A percentile compares a stretch with the other conserved stretches of the same genome.
Evolutionary conservation across 495 filamentous ascomycete species (phyloP).

Genomic region (Aspergillus olivimuriae): DNA sequence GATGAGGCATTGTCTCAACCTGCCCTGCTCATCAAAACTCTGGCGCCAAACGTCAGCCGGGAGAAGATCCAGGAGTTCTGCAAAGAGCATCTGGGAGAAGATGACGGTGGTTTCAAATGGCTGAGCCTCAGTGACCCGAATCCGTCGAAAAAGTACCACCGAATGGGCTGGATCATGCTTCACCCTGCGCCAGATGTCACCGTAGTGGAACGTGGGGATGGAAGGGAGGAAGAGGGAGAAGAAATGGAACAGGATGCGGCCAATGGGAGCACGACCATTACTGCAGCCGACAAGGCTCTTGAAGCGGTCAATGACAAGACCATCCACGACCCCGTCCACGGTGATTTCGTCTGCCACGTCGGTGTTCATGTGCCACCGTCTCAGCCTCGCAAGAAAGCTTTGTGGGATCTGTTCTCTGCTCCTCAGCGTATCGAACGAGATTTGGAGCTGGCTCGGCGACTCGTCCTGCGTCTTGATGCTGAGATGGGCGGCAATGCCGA

Average conservation of each 20-base stretch:
- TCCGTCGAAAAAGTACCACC: slow-evolving; percentile 90
- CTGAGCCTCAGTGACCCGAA: slow-evolving; percentile 93
- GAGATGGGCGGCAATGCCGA: slow-evolving; percentile 64
- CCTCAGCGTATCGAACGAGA: slow-evolving; percentile 85
- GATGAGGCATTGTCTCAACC: slow-evolving; percentile 81
- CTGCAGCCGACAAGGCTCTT: slow-evolving; percentile 75
- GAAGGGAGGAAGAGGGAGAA: slow-evolving; percentile 57
- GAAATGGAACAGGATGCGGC: slow-evolving; percentile 41
- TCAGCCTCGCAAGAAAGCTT: slow-evolving; percentile 86
- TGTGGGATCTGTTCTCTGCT: slow-evolving; percentile 93
- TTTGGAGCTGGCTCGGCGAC: slow-evolving; percentile 65
- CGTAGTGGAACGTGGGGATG: slow-evolving; percentile 51
- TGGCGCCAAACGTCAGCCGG: slow-evolving; percentile 94
- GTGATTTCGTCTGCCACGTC: slow-evolving; percentile 95
- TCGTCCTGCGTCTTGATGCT: slow-evolving; percentile 72
- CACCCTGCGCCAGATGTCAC: slow-evolving; percentile 64
- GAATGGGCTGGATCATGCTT: slow-evolving; percentile 98
- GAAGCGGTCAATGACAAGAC: slow-evolving; percentile 94
- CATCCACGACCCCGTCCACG: slow-evolving; percentile 84
- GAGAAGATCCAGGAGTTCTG: slow-evolving; percentile 88
- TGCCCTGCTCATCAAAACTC: slow-evolving; percentile 93
- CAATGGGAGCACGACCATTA: slow-evolving; percentile 19
- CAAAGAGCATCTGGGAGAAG: slow-evolving; percentile 82
- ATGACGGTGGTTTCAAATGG: slow-evolving; percentile 83
- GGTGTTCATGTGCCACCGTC: slow-evolving; percentile 86